Conservation (phyloP, 2,329 filamentous ascomycete genomes). For the Thyridium curvatum region DNA sequence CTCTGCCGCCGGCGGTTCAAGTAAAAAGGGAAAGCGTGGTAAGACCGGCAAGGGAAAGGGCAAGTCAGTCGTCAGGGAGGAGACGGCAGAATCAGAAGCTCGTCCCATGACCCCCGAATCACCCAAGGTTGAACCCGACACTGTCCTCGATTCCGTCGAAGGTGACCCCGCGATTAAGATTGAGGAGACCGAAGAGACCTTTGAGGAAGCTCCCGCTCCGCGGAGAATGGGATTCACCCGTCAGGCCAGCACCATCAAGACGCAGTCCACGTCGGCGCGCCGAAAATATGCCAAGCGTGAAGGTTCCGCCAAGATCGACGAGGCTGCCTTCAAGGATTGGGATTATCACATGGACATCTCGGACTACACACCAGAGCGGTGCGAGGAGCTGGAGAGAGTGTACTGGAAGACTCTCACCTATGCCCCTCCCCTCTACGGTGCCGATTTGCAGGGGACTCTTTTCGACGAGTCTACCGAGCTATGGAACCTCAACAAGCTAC, state of each 20-base stretch:
- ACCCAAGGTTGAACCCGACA: conserved; percentile 32
- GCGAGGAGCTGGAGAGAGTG: conserved; percentile 85
- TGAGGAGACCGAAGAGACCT: conserved; percentile 18
- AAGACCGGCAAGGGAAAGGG: conserved; percentile 13
- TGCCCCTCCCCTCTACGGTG: conserved; percentile 89
- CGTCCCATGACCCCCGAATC: conserved; percentile 55
- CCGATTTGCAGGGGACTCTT: conserved; percentile 91
- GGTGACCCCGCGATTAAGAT: conserved; percentile 33
- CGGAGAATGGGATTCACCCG: conserved; percentile 44
- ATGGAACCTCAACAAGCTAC: conserved; percentile 94
- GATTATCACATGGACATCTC: conserved; percentile 85
- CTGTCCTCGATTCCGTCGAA: conserved; percentile 42
- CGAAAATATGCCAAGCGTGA: conserved; percentile 82
- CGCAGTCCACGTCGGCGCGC: conserved; percentile 76
- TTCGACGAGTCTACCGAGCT: conserved; percentile 78
- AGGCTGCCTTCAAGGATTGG: conserved; percentile 84
- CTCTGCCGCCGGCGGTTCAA: conserved; percentile 12
- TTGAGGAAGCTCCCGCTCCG: conserved; percentile 1
- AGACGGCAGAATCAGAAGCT: conserved; percentile 36
- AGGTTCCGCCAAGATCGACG: conserved; percentile 73
- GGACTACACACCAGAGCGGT: conserved; percentile 85
- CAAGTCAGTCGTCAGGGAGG: conserved; percentile 33
- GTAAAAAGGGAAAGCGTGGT: conserved; percentile 16
- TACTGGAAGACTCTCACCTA: conserved; percentile 99
- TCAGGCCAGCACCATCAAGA: conserved; percentile 46